These are phyloP conservation scores for Calocera viscosa DNA, from an alignment of 768 basidiomycete species.

Conservation along the genomic window DNA sequence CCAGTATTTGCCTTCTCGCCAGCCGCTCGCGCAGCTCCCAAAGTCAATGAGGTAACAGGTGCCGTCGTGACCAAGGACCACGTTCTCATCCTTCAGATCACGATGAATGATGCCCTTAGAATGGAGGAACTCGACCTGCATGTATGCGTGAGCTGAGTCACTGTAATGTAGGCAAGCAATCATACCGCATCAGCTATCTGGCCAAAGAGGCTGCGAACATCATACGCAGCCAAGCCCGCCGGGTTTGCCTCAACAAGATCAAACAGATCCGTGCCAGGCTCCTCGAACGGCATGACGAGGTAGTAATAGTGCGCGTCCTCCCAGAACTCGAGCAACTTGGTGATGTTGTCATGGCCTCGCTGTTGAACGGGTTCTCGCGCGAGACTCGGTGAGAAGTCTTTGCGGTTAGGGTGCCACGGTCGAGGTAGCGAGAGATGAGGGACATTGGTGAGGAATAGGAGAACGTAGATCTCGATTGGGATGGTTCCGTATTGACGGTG, in stretches of 20 bases:
- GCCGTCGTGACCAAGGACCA: slow-evolving; percentile 66
- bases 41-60: slow-evolving; percentile 92
- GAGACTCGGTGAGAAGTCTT: background rate
- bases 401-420: slow-evolving; percentile 62
- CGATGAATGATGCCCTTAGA: slow-evolving; percentile 89
- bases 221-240: slow-evolving; percentile 61
- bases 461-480: slow-evolving; percentile 89
- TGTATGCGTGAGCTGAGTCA: background rate
- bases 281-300: slow-evolving; percentile 54
- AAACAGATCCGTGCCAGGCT: slow-evolving; percentile 71
- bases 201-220: slow-evolving; percentile 72
- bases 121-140: slow-evolving; percentile 55
- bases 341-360: slow-evolving; percentile 83
- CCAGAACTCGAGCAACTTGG: slow-evolving; percentile 89
- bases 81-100: slow-evolving; percentile 97
- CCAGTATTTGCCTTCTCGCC: slow-evolving; percentile 56
- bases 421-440: slow-evolving; percentile 61
- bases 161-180: background rate
- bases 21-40: slow-evolving; percentile 79
- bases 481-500: slow-evolving; percentile 91
- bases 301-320: slow-evolving; percentile 96
- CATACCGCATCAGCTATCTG: slow-evolving; percentile 83
- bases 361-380: background rate
- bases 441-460: slow-evolving; percentile 40
- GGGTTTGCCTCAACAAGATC: slow-evolving; percentile 88